Evolutionary conservation across 176 grass and related monocot genomes (phyloP), one percentile per base, ranked within the genome.

Genomic region (Hyparrhenia diplandra): DNA sequence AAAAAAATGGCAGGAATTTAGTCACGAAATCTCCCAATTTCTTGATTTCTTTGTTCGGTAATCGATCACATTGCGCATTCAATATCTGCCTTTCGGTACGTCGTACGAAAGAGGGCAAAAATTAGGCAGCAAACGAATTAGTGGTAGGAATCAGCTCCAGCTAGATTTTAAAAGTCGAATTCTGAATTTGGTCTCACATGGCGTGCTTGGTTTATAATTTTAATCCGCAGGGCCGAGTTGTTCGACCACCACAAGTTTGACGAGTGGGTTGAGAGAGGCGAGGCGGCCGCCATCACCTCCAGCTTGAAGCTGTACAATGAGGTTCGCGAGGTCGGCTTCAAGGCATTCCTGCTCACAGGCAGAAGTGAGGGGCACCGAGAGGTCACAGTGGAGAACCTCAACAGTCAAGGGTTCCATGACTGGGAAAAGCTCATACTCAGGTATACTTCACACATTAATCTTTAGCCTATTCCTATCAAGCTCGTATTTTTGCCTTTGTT

Each of bases 401-500:
- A 71, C 37, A 92, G 69, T 24, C 85, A 87, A 10, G 93, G 85
- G 0, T 95, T 90, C 84, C 78, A 69, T 35, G 79, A 92, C 4
- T 92, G 93, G 93, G 90, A 95, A 43, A 90, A 84, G 79, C 93
- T 95, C 28, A 84, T 95, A 18, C 78, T 95, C 40, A 90, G 93
- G 93, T 95, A 92, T 60, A 24, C 17, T 28, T 57, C 24, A 13
- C 45, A 16, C 36, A 79, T 79, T 16, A n/a, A n/a, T n/a, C n/a
- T n/a, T n/a, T n/a, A n/a, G n/a, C n/a, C n/a, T n/a, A n/a, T n/a
- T n/a, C n/a, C n/a, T n/a, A n/a, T n/a, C n/a, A n/a, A n/a, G n/a
- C n/a, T n/a, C n/a, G n/a, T n/a, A n/a, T n/a, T n/a, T n/a, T n/a
- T n/a, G 10, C 39, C 39, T 41, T 41, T 41, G 39, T 41, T 41